phyloP scores from a whole-genome alignment of 257 asterid genomes.

The Coffea canephora region DNA sequence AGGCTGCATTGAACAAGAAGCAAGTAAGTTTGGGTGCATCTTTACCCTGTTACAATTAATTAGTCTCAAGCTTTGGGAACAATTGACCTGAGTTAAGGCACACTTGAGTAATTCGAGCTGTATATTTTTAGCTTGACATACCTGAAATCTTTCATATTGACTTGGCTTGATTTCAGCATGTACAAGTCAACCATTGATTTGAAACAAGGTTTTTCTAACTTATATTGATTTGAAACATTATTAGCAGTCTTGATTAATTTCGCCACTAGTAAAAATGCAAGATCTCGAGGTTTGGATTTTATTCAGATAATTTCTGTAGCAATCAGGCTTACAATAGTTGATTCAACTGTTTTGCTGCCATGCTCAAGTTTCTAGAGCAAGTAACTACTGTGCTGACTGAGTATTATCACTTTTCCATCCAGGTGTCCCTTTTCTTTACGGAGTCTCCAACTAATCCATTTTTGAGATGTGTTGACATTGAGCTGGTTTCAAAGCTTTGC shows the following conservation, averaged over 20 bases:
- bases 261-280: background rate
- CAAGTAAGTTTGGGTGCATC: conserved; percentile 41
- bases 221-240: background rate
- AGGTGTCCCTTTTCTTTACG: conserved; percentile 82
- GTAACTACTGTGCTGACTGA: conserved; percentile 5
- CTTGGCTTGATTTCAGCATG: background rate
- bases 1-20: conserved; percentile 60
- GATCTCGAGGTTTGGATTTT: background rate
- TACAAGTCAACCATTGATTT: too few relatives aligned
- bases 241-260: background rate
- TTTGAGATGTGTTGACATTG: conserved; percentile 90
- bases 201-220: background rate
- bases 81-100: background rate
- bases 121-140: background rate
- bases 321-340: background rate
- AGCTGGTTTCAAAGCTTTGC: conserved; percentile 82
- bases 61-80: background rate
- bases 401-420: conserved; percentile 26
- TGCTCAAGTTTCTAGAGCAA: background rate
- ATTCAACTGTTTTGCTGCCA: background rate
- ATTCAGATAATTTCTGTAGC: background rate
- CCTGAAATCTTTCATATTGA: background rate
- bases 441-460: conserved; percentile 97
- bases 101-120: background rate
- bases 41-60: background rate